Conservation (phyloP, 2,329 filamentous ascomycete species). For the Pseudogymnoascus sp. region DNA sequence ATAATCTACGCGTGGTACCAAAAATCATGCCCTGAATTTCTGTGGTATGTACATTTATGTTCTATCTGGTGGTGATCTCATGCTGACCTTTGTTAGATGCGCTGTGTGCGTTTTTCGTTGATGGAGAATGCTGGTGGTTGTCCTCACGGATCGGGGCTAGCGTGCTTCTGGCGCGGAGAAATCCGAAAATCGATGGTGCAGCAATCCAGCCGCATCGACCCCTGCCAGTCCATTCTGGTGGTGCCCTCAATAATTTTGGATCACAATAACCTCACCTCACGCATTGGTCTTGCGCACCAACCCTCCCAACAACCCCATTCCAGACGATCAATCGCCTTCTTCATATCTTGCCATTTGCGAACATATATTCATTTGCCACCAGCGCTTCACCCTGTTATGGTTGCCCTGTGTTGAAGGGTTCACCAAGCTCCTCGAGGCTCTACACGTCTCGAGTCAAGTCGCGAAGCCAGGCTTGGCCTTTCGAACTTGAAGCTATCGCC, state of each 20-base stretch:
- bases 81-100: conserved; percentile 1
- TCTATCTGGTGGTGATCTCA: background rate
- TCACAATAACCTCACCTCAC: conserved; percentile 9
- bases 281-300: conserved; percentile 10
- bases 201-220: conserved; percentile 9
- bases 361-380: background rate
- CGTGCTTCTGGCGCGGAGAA: background rate
- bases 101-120: background rate
- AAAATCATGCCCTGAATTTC: background rate
- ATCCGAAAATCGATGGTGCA: conserved; percentile 2
- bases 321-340: background rate
- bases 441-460: conserved; percentile 12
- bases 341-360: background rate
- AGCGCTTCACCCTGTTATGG: conserved; percentile 4
- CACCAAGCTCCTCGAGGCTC: conserved; percentile 11
- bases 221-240: conserved; percentile 8
- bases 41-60: background rate
- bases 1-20: background rate
- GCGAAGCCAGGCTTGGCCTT: conserved; percentile 11
- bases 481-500: conserved; percentile 8
- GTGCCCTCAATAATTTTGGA: conserved; percentile 12
- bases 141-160: background rate
- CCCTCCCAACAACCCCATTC: background rate
- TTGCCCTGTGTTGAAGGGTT: conserved; percentile 11
- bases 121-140: background rate